Evolutionary conservation across 2,329 filamentous ascomycete genomes (phyloP).

Genomic region (Fusarium beomiforme): DNA sequence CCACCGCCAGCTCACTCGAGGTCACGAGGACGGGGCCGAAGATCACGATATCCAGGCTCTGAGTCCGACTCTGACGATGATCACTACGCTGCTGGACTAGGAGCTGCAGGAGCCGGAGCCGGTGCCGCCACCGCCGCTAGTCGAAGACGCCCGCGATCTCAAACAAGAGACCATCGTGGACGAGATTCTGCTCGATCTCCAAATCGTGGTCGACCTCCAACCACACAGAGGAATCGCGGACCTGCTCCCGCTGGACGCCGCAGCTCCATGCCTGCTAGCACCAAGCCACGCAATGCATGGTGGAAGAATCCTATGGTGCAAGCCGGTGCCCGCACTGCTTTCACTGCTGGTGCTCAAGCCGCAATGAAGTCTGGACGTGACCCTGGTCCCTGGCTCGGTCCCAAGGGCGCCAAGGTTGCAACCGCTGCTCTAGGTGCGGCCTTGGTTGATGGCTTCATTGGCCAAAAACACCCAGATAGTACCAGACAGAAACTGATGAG

Average conservation of each 20-base stretch:
- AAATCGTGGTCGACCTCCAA: constrained; percentile 38
- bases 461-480: constrained; percentile 46
- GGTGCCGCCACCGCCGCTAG: constrained; percentile 12
- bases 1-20: constrained; percentile 25
- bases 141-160: constrained; percentile 39
- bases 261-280: constrained; percentile 48
- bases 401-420: constrained; percentile 60
- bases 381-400: constrained; percentile 57
- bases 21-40: constrained; percentile 24
- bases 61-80: constrained; percentile 35
- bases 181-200: constrained; percentile 27
- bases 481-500: constrained; percentile 41
- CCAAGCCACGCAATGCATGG: constrained; percentile 43
- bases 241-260: constrained; percentile 39
- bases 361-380: constrained; percentile 58
- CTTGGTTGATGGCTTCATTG: constrained; percentile 58
- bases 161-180: constrained; percentile 28
- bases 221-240: constrained; percentile 24
- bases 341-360: constrained; percentile 60
- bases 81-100: constrained; percentile 4
- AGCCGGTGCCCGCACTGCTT: constrained; percentile 57
- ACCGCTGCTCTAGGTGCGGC: constrained; percentile 61
- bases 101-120: constrained; percentile 9
- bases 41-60: constrained; percentile 17
- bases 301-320: constrained; percentile 52